phyloP scores from a whole-genome alignment of 2,329 filamentous ascomycete species.

The Calonectria honghensis region DNA sequence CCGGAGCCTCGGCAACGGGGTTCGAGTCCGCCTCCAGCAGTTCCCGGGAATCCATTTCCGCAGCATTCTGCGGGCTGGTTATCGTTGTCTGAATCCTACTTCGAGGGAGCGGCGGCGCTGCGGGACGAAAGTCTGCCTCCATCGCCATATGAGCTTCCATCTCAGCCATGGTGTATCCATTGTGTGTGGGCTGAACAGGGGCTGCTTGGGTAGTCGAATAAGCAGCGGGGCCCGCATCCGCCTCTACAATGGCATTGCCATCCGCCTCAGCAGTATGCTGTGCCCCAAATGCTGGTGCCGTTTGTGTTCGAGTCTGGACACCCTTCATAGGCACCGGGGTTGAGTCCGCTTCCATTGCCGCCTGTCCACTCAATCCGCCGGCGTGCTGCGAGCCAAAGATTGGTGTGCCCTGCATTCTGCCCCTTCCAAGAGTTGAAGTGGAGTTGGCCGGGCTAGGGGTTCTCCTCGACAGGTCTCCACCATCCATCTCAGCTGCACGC shows the following conservation, averaged over 20 bases:
- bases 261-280: not conserved
- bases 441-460: slow-evolving; percentile 7
- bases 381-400: not conserved
- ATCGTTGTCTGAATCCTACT: not conserved
- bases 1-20: not conserved
- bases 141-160: not conserved
- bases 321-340: not conserved
- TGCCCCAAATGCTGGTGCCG: not conserved
- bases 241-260: slow-evolving; percentile 3
- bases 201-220: not conserved
- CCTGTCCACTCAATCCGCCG: not conserved
- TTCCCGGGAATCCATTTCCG: not conserved
- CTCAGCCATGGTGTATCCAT: not conserved
- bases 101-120: not conserved
- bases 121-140: not conserved
- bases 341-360: slow-evolving; percentile 12
- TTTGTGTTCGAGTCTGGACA: not conserved
- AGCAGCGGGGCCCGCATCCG: not conserved
- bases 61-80: not conserved
- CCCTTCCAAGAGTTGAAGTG: not conserved
- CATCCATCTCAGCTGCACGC: slow-evolving; percentile 16
- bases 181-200: too few relatives aligned
- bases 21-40: slow-evolving; percentile 7
- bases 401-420: not conserved
- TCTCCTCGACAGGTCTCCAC: not conserved